phyloP scores from a whole-genome alignment of 192 early-diverging fungal genomes.

The Glomus cerebriforme region DNA sequence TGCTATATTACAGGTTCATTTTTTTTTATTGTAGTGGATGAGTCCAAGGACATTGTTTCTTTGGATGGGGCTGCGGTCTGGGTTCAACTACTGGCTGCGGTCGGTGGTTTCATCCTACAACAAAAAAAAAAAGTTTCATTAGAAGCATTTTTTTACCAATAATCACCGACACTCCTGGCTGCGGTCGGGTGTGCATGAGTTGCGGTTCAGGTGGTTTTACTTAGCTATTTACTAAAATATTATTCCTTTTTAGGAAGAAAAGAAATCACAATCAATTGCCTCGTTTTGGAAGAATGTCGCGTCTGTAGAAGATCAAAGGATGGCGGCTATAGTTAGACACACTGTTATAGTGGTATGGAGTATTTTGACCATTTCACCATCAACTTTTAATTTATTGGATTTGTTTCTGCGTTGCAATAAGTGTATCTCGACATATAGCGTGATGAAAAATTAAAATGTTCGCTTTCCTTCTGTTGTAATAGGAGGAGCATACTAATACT shows the following conservation, averaged over 20 bases:
- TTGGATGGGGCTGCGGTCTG: conserved; percentile 16
- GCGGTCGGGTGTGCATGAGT: conserved; percentile 11
- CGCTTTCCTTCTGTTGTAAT: no score
- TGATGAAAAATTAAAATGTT: background rate
- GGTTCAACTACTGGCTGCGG: conserved; percentile 9
- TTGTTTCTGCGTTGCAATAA: no score
- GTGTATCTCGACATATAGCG: background rate
- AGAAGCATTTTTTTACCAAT: background rate
- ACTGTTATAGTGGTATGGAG: conserved; percentile 19
- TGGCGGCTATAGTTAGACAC: conserved; percentile 1
- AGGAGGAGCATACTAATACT: no score
- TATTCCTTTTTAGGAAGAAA: conserved; percentile 18
- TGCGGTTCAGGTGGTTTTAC: conserved; percentile 14
- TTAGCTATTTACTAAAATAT: conserved; percentile 19
- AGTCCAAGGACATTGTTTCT: conserved; percentile 1
- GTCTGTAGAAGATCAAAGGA: conserved; percentile 7
- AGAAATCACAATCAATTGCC: conserved; percentile 18
- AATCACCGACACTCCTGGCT: conserved; percentile 7
- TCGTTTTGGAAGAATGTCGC: conserved; percentile 18
- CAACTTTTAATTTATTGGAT: no score
- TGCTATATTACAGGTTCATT: background rate
- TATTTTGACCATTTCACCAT: background rate
- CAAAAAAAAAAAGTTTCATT: background rate
- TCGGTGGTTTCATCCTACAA: conserved; percentile 21
- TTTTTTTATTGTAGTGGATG: conserved; percentile 12